Base-by-base conservation (phyloP, 495 filamentous ascomycete species). In the Hyphodiscus hymeniophilus region DNA sequence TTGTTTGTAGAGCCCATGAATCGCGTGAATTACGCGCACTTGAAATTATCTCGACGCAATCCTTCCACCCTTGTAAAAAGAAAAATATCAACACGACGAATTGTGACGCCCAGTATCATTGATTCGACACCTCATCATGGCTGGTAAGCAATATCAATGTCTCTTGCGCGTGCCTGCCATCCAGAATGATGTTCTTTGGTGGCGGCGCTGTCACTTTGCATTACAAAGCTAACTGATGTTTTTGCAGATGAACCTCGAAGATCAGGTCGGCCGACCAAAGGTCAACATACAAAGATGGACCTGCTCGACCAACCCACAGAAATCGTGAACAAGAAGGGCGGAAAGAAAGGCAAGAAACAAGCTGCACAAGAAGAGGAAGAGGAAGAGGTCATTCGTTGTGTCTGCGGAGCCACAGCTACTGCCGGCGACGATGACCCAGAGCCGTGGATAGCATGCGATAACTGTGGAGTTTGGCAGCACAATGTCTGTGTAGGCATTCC, bases 181-280 rank as follows among this genome's bases (percentile, higher is more conserved):
- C 3, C 1, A 18, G 48, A 26, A 13, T 22, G 10, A n/a, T 24
- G 46, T 31, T 20, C 15, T 20, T 18, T 15, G 38, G 23, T 7
- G 5, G 18, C 0, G 5, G 8, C 46, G 18, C 13, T 15, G 34
- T 41, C 17, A 40, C n/a, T 40, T 40, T 11, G 16, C 3, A 40
- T n/a, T 13, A 31, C 21, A 18, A 7, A 36, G 51, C 50, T 58
- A 42, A 54, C 35, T 31, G 13, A 32, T 40, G 15, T 26, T 30
- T 47, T 26, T 36, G 31, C 69, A 85, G 85, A 87, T 44, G 90
- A 95, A 75, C 84, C 89, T 47, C 82, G 92, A 66, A 84, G 94
- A 60, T 96, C 92, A 13, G 89, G 89, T 41, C 84, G 92, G 54
- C 86, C 90, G 54, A 98, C 91, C 38, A 96, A 96, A 61, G 92